Evolutionary conservation across 2,329 filamentous ascomycete genomes (phyloP).

Genomic region (Dactylellina leptospora): DNA sequence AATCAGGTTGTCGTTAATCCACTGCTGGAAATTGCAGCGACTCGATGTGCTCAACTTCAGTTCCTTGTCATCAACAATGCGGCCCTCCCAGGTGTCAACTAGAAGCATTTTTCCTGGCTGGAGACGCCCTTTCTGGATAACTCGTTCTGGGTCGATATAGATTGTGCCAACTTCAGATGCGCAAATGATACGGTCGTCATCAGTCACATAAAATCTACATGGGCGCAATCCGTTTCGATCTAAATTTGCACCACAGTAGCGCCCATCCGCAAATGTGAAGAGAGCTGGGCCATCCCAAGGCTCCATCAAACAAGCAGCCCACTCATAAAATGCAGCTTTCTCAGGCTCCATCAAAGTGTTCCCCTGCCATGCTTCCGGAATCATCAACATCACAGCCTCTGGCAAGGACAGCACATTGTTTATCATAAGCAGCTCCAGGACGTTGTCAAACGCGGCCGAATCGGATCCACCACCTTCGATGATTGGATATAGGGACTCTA

Average conservation of each 20-base stretch:
- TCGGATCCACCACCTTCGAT: conserved; percentile 97
- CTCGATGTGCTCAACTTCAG: conserved; percentile 87
- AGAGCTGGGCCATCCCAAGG: conserved; percentile 97
- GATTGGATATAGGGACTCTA: conserved; percentile 89
- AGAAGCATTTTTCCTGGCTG: conserved; percentile 96
- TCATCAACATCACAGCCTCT: conserved; percentile 98
- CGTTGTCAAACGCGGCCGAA: conserved; percentile 96
- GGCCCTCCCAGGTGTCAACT: conserved; percentile 87
- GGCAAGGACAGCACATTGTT: conserved; percentile 95
- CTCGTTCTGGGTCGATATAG: conserved; percentile 83
- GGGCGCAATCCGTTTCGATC: conserved; percentile 94
- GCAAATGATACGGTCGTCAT: conserved; percentile 96
- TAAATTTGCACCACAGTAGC: conserved; percentile 95
- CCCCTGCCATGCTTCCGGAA: conserved; percentile 96
- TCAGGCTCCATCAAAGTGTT: conserved; percentile 90
- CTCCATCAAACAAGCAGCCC: conserved; percentile 98
- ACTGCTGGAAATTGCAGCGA: conserved; percentile 85
- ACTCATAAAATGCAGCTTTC: conserved; percentile 97
- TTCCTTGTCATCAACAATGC: conserved; percentile 93
- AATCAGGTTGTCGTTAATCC: conserved; percentile 86
- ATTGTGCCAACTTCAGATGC: conserved; percentile 97
- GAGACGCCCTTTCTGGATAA: conserved; percentile 90
- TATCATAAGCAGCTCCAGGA: conserved; percentile 90
- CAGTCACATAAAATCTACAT: conserved; percentile 95
- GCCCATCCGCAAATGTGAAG: conserved; percentile 95